These are phyloP conservation scores for Hibiscus trionum DNA, from an alignment of 345 rosid genomes.

Conservation along the genomic window DNA sequence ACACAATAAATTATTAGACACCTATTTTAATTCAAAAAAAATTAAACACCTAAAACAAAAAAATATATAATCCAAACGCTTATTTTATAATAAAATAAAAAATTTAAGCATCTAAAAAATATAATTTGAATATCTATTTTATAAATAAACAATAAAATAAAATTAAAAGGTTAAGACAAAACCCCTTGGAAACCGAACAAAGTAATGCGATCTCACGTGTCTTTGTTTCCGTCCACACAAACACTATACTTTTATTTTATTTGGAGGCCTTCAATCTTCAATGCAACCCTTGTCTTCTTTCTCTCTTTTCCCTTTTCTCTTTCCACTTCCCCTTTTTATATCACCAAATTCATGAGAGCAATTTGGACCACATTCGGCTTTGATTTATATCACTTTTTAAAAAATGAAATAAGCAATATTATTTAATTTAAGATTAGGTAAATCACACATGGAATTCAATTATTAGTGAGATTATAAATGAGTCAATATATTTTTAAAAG, in stretches of 20 bases:
- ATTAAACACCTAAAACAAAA: too few species aligned
- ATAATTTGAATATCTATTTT: too few species aligned
- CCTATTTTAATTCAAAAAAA: too few species aligned
- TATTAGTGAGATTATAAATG: too few species aligned
- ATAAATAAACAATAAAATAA: too few species aligned
- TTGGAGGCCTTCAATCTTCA: neutral
- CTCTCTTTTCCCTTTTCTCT: neutral
- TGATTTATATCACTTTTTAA: neutral
- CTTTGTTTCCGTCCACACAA: constrained; percentile 29
- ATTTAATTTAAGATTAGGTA: neutral
- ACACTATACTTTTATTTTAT: neutral
- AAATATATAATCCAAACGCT: too few species aligned
- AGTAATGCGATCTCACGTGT: constrained; percentile 23
- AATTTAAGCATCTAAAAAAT: too few species aligned
- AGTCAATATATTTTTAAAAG: too few species aligned
- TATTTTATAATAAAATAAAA: too few species aligned
- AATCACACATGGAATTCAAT: too few species aligned
- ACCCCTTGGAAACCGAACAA: neutral
- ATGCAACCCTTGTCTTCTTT: neutral
- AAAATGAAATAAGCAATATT: too few species aligned
- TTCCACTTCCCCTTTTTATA: neutral
- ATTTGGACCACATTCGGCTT: neutral
- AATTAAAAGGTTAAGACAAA: neutral
- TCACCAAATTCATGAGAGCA: neutral
- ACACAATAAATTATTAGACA: too few species aligned